Conservation (phyloP, 1,284 basidiomycete genomes). For the Coniferiporia weirii region DNA sequence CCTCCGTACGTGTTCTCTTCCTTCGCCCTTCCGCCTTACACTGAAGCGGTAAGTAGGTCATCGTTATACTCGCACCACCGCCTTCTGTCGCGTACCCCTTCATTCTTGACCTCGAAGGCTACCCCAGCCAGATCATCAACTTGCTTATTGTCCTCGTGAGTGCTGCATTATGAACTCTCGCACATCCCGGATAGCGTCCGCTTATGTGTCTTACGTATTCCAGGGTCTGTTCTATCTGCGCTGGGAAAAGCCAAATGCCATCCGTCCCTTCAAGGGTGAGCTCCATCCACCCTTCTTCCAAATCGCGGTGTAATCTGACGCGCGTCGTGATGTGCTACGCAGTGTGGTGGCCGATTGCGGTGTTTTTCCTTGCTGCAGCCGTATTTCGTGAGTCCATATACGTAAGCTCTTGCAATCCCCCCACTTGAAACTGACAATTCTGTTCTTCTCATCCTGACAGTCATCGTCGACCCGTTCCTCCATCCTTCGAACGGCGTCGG, state of each 20-base stretch:
- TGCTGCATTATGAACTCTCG: neutral
- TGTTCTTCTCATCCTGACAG: conserved; percentile 25
- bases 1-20: conserved; percentile 25
- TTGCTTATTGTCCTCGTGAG: conserved; percentile 48
- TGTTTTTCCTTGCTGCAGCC: conserved; percentile 50
- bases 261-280: conserved; percentile 52
- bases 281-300: neutral
- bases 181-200: neutral
- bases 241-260: conserved; percentile 41
- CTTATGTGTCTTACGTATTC: neutral
- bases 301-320: neutral
- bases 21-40: neutral
- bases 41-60: conserved; percentile 28
- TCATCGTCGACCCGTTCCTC: conserved; percentile 52
- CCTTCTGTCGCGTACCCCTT: conserved; percentile 43
- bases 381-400: conserved; percentile 38
- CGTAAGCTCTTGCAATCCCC: conserved; percentile 11
- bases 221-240: conserved; percentile 56
- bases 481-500: conserved; percentile 48
- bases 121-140: conserved; percentile 53
- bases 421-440: neutral
- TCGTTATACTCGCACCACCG: conserved; percentile 46
- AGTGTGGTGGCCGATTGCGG: conserved; percentile 55
- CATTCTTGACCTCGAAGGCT: conserved; percentile 53
- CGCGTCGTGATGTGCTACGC: neutral